Evolutionary conservation across 2,329 filamentous ascomycete species (phyloP), one percentile per base, ranked within the genome.

Genomic region (Hymenoscyphus fructigenus): DNA sequence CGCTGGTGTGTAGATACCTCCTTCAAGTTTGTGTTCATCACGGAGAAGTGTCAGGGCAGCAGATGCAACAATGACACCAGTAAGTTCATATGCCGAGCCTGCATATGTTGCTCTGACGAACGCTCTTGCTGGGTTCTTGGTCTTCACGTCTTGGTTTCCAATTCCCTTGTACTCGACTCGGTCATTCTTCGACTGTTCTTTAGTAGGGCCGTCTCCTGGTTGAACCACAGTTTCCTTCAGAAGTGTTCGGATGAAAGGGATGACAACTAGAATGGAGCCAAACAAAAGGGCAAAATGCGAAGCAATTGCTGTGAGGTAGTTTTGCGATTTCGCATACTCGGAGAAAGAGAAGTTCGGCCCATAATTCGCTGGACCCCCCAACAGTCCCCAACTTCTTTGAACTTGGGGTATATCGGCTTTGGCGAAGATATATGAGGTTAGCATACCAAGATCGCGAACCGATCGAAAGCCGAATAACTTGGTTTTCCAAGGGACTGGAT

Each of bases 1-100:
- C 0, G 90, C 88, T 0, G 91, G 87, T 1, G 91, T 93, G 67
- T 91, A 85, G 28, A 92, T 79, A 2, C 90, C 91, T 20, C 90
- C 90, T 1, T 81, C 81, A 14, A 91, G 78, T 58, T 82, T 79
- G 47, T 73, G 76, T 15, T 87, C 82, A 47, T 90, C 88, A 65
- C 89, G 81, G 17, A 92, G 78, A 36, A 93, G 79, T 0, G 87
- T 86, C 47, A 84, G 78, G 3, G 89, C 90, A 14, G 84, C 90
- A 71, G 92, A 83, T 1, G 84, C 83, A 15, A 91, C 73, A 32
- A 89, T 80, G 20, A 88, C 73, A 0, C 83, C 91, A 3, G 90
- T 92, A 60, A 91, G 77, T n/a, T 79, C 78, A 75, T 93, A 94
- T 74, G 87, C 80, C 70, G 84, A 84, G 2, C 90, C 89, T 3